These are phyloP conservation scores for Astrothelium subdiscretum DNA, from an alignment of 495 filamentous ascomycete species.

Conservation along the genomic window DNA sequence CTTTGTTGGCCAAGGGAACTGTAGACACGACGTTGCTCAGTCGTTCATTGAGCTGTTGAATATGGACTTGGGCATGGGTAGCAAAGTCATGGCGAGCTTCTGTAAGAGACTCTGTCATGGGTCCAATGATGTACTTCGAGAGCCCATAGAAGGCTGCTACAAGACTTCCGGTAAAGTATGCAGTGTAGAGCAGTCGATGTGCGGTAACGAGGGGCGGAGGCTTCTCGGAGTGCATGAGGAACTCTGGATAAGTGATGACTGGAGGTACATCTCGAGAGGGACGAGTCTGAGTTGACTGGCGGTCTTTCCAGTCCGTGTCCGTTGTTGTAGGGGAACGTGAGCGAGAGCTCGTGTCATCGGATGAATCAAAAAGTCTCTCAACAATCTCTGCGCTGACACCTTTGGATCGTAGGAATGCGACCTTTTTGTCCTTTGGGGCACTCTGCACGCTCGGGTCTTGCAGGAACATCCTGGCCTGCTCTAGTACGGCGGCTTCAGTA, in stretches of 20 bases:
- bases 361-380: constrained; percentile 34
- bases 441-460: constrained; percentile 62
- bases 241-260: constrained; percentile 97
- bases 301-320: not conserved
- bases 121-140: constrained; percentile 66
- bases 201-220: constrained; percentile 72
- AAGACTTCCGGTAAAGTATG: constrained; percentile 62
- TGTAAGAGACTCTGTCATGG: constrained; percentile 68
- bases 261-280: constrained; percentile 50
- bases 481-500: constrained; percentile 34
- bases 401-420: constrained; percentile 68
- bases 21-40: constrained; percentile 61
- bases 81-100: constrained; percentile 74
- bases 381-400: constrained; percentile 60
- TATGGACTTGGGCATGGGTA: constrained; percentile 48
- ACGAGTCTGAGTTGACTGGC: not conserved
- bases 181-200: constrained; percentile 58
- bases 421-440: constrained; percentile 59
- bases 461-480: constrained; percentile 70
- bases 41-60: constrained; percentile 58
- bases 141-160: constrained; percentile 68
- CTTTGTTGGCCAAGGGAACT: constrained; percentile 34
- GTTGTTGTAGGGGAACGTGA: not conserved
- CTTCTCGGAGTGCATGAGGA: constrained; percentile 54
- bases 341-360: not conserved